phyloP scores from a whole-genome alignment of 306 rosid genomes.

The Castanospermum australe region DNA sequence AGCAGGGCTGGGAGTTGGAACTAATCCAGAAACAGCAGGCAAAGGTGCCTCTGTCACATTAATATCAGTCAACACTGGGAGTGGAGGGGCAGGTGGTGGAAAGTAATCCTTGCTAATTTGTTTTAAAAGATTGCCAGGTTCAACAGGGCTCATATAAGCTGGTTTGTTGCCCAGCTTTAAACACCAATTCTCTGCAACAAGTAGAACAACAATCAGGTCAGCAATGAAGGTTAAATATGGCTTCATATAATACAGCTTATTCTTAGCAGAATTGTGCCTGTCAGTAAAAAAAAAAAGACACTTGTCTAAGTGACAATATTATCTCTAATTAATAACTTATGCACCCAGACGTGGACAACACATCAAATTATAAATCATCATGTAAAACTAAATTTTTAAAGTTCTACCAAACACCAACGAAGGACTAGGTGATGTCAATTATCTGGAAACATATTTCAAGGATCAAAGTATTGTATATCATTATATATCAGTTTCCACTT shows the following conservation, averaged over 20 bases:
- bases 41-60: slow-evolving; percentile 74
- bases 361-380: too few relatives aligned
- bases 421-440: neutral
- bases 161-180: slow-evolving; percentile 7
- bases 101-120: slow-evolving; percentile 2
- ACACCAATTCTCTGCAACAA: slow-evolving; percentile 70
- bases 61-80: slow-evolving; percentile 38
- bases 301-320: neutral
- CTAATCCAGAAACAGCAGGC: slow-evolving; percentile 35
- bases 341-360: too few relatives aligned
- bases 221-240: neutral
- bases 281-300: neutral
- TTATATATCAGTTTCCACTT: slow-evolving; percentile 37
- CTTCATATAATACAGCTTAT: neutral
- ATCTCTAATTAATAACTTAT: neutral
- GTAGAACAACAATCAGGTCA: slow-evolving; percentile 1
- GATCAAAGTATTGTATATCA: neutral
- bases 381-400: neutral
- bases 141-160: slow-evolving; percentile 63
- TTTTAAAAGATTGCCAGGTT: slow-evolving; percentile 56
- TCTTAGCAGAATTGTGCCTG: neutral
- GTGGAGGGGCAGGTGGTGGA: slow-evolving; percentile 74
- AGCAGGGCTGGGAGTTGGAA: neutral
- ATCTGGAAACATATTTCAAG: slow-evolving; percentile 6
- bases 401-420: neutral